Evolutionary conservation across 2,329 filamentous ascomycete genomes (phyloP).

Genomic region (Pseudocercospora macadamiae): DNA sequence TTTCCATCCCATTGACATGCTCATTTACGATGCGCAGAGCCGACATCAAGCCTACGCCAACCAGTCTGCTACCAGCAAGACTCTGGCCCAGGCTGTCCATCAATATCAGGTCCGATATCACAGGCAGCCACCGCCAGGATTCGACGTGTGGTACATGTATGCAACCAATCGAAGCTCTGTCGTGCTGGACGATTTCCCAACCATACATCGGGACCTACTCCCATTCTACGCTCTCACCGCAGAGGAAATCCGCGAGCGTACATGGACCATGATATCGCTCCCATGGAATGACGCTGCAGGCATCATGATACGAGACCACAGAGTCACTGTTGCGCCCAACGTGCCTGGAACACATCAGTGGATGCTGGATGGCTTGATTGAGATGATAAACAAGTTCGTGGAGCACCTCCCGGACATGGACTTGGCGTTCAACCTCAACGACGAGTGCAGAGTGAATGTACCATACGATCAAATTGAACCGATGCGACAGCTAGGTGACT

Average conservation of each 20-base stretch:
- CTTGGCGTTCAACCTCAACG: slow-evolving; percentile 64
- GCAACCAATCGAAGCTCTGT: slow-evolving; percentile 55
- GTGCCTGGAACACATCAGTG: slow-evolving; percentile 60
- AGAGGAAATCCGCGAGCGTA: slow-evolving; percentile 54
- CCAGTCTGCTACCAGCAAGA: slow-evolving; percentile 52
- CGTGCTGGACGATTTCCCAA: slow-evolving; percentile 64
- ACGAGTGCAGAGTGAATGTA: slow-evolving; percentile 61
- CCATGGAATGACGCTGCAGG: slow-evolving; percentile 60
- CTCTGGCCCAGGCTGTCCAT: slow-evolving; percentile 52
- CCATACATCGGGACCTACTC: slow-evolving; percentile 59
- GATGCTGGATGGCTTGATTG: slow-evolving; percentile 59
- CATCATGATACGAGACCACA: slow-evolving; percentile 59
- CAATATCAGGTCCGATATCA: slow-evolving; percentile 58
- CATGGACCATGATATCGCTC: slow-evolving; percentile 56
- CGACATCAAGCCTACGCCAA: slow-evolving; percentile 54
- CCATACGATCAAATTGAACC: slow-evolving; percentile 50
- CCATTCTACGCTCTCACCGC: slow-evolving; percentile 60
- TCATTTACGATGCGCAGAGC: slow-evolving; percentile 55
- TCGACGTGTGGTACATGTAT: slow-evolving; percentile 63
- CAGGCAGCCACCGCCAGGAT: slow-evolving; percentile 61
- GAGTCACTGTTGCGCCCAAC: slow-evolving; percentile 52
- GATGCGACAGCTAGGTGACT: slow-evolving; percentile 35
- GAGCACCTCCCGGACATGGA: slow-evolving; percentile 65
- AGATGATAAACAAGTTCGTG: slow-evolving; percentile 59
- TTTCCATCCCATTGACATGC: slow-evolving; percentile 58